These are phyloP conservation scores for Krasilnikovozyma curviuscula DNA, from an alignment of 768 basidiomycete species.

Conservation along the genomic window DNA sequence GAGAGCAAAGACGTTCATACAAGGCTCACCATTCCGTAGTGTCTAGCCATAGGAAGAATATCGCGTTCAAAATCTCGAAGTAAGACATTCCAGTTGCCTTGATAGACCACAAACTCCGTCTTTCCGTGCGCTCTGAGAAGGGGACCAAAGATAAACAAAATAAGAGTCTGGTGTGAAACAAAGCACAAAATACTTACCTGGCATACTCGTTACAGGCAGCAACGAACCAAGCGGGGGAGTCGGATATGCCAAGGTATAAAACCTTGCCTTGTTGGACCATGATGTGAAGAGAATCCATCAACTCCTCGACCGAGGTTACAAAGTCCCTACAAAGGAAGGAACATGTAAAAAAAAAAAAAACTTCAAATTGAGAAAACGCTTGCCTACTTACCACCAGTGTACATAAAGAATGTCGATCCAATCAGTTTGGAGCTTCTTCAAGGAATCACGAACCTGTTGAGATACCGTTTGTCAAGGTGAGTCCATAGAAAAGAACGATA, in stretches of 20 bases:
- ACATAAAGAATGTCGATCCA: slow-evolving; percentile 37
- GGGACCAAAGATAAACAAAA: too few species aligned
- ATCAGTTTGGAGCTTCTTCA: slow-evolving; percentile 40
- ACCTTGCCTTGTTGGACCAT: slow-evolving; percentile 38
- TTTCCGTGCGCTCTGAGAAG: slow-evolving; percentile 33
- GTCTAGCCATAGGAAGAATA: slow-evolving; percentile 32
- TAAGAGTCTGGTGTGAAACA: slow-evolving; percentile 36
- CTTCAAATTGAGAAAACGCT: too few species aligned
- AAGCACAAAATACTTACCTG: slow-evolving; percentile 7
- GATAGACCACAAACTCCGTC: slow-evolving; percentile 39
- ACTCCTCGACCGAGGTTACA: slow-evolving; percentile 36
- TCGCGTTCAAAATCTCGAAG: slow-evolving; percentile 36
- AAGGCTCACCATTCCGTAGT: too few species aligned
- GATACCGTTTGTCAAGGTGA: too few species aligned
- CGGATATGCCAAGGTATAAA: slow-evolving; percentile 36
- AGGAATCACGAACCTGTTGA: slow-evolving; percentile 28
- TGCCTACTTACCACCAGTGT: slow-evolving; percentile 26
- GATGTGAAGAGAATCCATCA: slow-evolving; percentile 38
- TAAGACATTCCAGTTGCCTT: slow-evolving; percentile 25
- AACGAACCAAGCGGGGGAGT: slow-evolving; percentile 37
- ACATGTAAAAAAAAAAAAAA: too few species aligned
- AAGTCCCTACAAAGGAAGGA: slow-evolving; percentile 41
- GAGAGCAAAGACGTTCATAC: too few species aligned
- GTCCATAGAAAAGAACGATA: neutral
- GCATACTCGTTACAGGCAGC: slow-evolving; percentile 12